Percentiles rank a stretch among this genome's conserved stretches.
phyloP scores from a whole-genome alignment of 1,284 basidiomycete genomes.

The Polyporus tsugae region DNA sequence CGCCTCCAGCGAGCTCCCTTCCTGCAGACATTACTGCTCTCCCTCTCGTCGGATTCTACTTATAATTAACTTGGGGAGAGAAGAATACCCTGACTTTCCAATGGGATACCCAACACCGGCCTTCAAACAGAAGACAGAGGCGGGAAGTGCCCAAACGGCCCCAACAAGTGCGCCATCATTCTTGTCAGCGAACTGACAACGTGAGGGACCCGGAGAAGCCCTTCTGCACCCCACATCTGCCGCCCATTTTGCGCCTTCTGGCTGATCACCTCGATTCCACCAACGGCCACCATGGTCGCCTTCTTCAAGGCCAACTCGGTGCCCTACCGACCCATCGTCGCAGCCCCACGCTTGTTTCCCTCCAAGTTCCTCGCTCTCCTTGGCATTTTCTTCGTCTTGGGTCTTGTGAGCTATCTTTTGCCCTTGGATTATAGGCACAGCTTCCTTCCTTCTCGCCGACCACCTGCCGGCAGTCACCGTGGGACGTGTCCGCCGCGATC shows the following conservation, averaged over 20 bases:
- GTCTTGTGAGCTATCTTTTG: slow-evolving; percentile 27
- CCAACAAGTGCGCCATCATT: no score
- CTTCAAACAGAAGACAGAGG: no score
- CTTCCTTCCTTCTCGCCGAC: slow-evolving; percentile 19
- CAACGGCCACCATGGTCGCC: slow-evolving; percentile 25
- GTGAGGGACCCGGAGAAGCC: not conserved
- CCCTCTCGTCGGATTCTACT: no score
- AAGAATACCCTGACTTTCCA: no score
- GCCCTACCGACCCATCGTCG: slow-evolving; percentile 28
- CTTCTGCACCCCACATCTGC: not conserved
- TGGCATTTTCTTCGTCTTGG: slow-evolving; percentile 28
- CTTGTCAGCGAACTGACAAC: not conserved
- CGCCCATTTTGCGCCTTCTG: not conserved
- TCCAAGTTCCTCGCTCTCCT: slow-evolving; percentile 28
- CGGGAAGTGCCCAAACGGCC: no score
- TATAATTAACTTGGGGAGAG: no score
- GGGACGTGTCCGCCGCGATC: slow-evolving; percentile 51
- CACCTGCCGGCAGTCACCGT: slow-evolving; percentile 16
- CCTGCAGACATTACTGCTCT: no score
- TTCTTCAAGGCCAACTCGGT: slow-evolving; percentile 27
- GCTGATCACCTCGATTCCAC: not conserved
- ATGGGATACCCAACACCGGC: no score
- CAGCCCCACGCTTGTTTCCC: slow-evolving; percentile 26
- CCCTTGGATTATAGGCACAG: slow-evolving; percentile 21
- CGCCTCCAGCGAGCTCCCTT: no score